Evolutionary conservation across 805 yeast species (phyloP).

Genomic region (Saccharomycopsis selenospora): DNA sequence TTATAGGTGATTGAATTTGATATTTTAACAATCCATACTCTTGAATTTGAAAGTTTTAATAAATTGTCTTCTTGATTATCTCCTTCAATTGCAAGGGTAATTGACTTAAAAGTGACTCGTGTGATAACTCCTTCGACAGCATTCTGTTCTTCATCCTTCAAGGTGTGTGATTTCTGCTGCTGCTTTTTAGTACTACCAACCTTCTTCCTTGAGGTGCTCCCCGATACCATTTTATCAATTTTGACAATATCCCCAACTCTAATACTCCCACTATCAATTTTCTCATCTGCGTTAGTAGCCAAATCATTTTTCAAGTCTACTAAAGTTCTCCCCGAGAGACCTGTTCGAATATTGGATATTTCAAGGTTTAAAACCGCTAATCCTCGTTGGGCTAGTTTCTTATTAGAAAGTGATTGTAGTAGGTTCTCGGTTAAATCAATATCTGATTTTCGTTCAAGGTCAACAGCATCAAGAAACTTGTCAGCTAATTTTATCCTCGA

Average conservation of each 20-base stretch:
- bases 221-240: slow-evolving; percentile 39
- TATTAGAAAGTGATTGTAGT: slow-evolving; percentile 46
- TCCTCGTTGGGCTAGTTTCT: slow-evolving; percentile 62
- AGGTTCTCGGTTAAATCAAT: slow-evolving; percentile 39
- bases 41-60: slow-evolving; percentile 37
- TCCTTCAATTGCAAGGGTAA: slow-evolving; percentile 58
- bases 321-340: slow-evolving; percentile 68
- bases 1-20: slow-evolving; percentile 66
- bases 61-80: slow-evolving; percentile 34
- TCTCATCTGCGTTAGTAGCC: slow-evolving; percentile 30
- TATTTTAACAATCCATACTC: slow-evolving; percentile 53
- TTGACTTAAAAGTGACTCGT: slow-evolving; percentile 38
- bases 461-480: slow-evolving; percentile 34
- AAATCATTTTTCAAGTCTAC: slow-evolving; percentile 58
- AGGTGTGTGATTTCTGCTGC: slow-evolving; percentile 29
- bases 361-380: slow-evolving; percentile 65
- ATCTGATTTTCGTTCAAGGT: slow-evolving; percentile 47
- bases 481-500: slow-evolving; percentile 29
- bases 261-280: slow-evolving; percentile 44
- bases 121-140: slow-evolving; percentile 60
- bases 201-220: slow-evolving; percentile 22
- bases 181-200: slow-evolving; percentile 16
- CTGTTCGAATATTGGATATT: slow-evolving; percentile 58
- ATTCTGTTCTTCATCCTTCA: slow-evolving; percentile 21
- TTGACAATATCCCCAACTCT: slow-evolving; percentile 73